These are phyloP conservation scores for Tubosaeta sp. DNA, from an alignment of 768 basidiomycete genomes.

Conservation along the genomic window DNA sequence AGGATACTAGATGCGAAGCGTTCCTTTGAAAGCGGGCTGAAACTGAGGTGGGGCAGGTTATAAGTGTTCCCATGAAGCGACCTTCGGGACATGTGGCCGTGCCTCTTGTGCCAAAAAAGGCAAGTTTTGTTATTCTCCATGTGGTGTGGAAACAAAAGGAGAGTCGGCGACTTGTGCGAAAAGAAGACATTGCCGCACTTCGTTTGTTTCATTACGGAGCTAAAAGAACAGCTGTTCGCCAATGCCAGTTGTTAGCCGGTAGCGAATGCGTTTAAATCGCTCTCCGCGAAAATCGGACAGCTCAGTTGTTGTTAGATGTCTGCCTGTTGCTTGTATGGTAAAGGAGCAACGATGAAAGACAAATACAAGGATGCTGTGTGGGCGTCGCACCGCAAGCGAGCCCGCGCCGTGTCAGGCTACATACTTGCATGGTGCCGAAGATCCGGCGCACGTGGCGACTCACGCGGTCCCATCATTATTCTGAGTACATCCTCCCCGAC, in stretches of 20 bases:
- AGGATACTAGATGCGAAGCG: background rate
- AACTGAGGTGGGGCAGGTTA: constrained; percentile 9
- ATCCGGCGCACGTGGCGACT: constrained; percentile 29
- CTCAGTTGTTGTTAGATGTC: constrained; percentile 10
- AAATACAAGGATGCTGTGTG: background rate
- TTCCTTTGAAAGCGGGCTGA: constrained; percentile 5
- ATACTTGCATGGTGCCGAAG: constrained; percentile 6
- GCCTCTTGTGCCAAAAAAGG: constrained; percentile 30
- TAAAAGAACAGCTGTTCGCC: constrained; percentile 8
- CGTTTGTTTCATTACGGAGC: constrained; percentile 13
- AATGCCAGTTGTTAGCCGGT: background rate
- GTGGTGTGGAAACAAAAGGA: constrained; percentile 25
- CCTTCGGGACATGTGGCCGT: constrained; percentile 6
- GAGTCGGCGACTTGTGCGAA: constrained; percentile 9
- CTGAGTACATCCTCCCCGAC: constrained; percentile 20
- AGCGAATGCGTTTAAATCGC: background rate
- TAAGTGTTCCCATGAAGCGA: constrained; percentile 10
- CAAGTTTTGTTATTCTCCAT: constrained; percentile 26
- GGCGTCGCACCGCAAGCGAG: constrained; percentile 8
- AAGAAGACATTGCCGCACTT: background rate
- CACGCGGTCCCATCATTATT: constrained; percentile 18
- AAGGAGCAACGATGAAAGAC: background rate
- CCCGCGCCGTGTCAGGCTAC: constrained; percentile 14
- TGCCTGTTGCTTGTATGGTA: background rate
- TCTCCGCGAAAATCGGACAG: background rate